A percentile compares a stretch with the other conserved stretches of the same genome.
Conservation (phyloP, 306 rosid genomes). For the Datisca glomerata region DNA sequence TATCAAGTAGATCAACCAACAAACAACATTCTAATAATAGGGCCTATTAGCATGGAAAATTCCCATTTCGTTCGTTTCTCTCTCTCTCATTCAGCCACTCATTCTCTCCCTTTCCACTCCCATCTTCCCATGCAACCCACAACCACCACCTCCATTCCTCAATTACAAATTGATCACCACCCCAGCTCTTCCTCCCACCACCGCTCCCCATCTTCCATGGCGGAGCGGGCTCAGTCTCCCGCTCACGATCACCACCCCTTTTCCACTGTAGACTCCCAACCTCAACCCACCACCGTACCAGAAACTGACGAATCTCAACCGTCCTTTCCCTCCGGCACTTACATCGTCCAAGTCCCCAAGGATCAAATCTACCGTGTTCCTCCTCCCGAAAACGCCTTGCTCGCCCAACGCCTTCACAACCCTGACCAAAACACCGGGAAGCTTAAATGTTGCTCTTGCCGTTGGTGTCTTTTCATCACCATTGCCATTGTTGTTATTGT, state of each 20-base stretch:
- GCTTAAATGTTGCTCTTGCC: neutral
- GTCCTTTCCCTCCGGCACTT: conserved; percentile 16
- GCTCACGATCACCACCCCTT: neutral
- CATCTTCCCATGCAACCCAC: conserved; percentile 16
- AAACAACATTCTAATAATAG: neutral
- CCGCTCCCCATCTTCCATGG: conserved; percentile 59
- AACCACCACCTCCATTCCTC: conserved; percentile 10
- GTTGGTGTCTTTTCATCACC: conserved; percentile 3
- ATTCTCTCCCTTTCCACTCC: conserved; percentile 7
- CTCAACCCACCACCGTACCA: neutral
- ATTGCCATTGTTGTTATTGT: conserved; percentile 10
- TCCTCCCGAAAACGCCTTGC: conserved; percentile 27
- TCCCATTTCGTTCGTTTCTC: too few species aligned
- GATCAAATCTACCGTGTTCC: conserved; percentile 63
- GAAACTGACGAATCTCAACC: neutral
- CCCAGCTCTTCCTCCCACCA: conserved; percentile 3
- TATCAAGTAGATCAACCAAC: too few species aligned
- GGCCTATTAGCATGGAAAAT: neutral
- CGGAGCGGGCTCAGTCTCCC: conserved; percentile 43
- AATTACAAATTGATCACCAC: conserved; percentile 3
- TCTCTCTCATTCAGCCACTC: conserved; percentile 5
- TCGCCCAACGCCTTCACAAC: conserved; percentile 19
- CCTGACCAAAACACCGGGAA: neutral
- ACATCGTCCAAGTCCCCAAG: conserved; percentile 53
- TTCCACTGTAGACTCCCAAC: neutral